phyloP scores from a whole-genome alignment of 192 early-diverging fungal genomes.

The Piromyces sp. region DNA sequence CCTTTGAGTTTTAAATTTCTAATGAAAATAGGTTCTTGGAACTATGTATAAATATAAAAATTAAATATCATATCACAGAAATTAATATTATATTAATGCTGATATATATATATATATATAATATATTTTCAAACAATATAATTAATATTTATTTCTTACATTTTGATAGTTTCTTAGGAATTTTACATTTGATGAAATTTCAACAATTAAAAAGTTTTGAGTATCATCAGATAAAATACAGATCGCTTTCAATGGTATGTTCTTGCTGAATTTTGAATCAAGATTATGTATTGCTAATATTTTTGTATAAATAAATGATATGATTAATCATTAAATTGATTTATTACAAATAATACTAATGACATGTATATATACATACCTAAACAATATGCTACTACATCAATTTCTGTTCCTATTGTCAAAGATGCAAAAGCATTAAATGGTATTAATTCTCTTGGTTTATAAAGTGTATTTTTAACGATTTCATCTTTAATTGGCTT shows the following conservation, averaged over 20 bases:
- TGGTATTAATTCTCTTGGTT: neutral
- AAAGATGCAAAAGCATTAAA: neutral
- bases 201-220: neutral
- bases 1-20: neutral
- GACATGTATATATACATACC: neutral
- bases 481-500: neutral
- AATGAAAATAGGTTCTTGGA: neutral
- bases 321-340: no score
- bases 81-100: no score
- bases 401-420: neutral
- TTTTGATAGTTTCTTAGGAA: neutral
- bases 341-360: no score
- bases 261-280: neutral
- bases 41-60: neutral
- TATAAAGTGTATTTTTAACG: neutral
- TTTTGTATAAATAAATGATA: no score
- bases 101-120: no score
- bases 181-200: neutral
- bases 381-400: neutral
- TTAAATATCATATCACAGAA: no score
- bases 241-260: neutral
- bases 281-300: neutral
- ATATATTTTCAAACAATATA: no score
- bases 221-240: neutral
- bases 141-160: neutral